Base-by-base conservation (phyloP, 306 rosid species). In the Hippophae tibetana region DNA sequence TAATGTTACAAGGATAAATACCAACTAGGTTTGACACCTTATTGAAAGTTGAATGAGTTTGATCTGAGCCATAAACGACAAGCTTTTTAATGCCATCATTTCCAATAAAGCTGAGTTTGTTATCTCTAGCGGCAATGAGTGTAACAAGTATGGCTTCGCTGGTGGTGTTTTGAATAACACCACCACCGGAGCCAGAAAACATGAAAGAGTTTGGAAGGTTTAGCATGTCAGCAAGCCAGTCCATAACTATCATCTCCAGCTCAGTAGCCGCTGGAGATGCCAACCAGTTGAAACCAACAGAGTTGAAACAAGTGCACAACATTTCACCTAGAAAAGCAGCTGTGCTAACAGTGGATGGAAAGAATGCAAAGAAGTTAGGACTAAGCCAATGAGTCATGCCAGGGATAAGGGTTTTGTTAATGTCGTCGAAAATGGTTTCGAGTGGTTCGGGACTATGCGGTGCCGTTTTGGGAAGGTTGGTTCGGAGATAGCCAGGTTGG, bases 41-140 rank as follows among this genome's bases (percentile, higher is more conserved):
- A 55, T 54, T 60, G 7, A 80, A 12, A 5, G 68, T 54, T 2
- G 66, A 42, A 59, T 76, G 82, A 11, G 85, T 71, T 55, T 80
- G 82, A 9, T 80, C 82, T 0, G 82, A 80, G 6, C 70, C 66
- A 65, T 76, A 80, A 13, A 80, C 75, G 2, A 74, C 69, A 2
- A 80, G 62, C 52, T 65, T 73, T 0, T 41, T 10, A 0, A 72
- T 23, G 3, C 63, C 66, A 0, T 67, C 63, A 2, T 10, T 52
- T 8, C 82, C 82, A 10, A 64, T 48, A 25, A 0, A 6, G 31
- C 11, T 44, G 0, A 76, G 64, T 45, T 43, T 49, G 57, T 54
- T 53, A 40, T 80, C 79, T 4, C 82, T 57, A 0, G 85, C 82
- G 45, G 82, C 73, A 6, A 43, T 51, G 11, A 76, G 42, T 3